Evolutionary conservation across 768 basidiomycete species (phyloP).

Genomic region (Amanita rubescens): DNA sequence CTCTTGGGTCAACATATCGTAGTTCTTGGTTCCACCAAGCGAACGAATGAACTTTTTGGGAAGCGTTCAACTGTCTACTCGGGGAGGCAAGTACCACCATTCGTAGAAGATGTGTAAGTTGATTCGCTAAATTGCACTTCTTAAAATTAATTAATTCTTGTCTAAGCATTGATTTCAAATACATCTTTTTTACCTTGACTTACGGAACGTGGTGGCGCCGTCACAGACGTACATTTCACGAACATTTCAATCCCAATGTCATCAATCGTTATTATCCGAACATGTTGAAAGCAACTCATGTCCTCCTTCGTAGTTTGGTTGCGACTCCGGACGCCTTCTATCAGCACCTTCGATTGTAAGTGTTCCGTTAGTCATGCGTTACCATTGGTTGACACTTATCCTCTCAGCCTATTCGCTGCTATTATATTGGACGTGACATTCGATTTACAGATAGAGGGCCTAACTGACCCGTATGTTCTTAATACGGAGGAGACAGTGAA

Average conservation of each 20-base stretch:
- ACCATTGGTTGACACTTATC: background rate
- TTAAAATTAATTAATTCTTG: too few relatives aligned
- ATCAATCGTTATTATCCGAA: too few relatives aligned
- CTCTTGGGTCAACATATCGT: too few relatives aligned
- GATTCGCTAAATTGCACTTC: too few relatives aligned
- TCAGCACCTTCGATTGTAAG: background rate
- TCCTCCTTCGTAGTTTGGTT: background rate
- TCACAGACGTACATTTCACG: too few relatives aligned
- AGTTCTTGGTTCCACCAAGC: background rate
- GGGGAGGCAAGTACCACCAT: background rate
- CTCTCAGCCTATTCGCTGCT: background rate
- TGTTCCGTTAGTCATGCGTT: background rate
- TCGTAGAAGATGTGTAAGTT: background rate
- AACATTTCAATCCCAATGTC: too few relatives aligned
- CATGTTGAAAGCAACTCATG: too few relatives aligned
- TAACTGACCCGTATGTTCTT: slow-evolving; percentile 41
- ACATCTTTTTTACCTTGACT: too few relatives aligned
- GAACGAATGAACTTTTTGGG: background rate
- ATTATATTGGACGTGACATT: background rate
- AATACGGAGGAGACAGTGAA: slow-evolving; percentile 45
- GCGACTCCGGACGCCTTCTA: background rate
- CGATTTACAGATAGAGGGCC: background rate
- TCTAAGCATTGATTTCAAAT: too few relatives aligned
- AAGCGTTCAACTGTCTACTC: background rate
- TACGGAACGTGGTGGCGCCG: too few relatives aligned